phyloP scores from a whole-genome alignment of 345 rosid species.

The Angophora floribunda region DNA sequence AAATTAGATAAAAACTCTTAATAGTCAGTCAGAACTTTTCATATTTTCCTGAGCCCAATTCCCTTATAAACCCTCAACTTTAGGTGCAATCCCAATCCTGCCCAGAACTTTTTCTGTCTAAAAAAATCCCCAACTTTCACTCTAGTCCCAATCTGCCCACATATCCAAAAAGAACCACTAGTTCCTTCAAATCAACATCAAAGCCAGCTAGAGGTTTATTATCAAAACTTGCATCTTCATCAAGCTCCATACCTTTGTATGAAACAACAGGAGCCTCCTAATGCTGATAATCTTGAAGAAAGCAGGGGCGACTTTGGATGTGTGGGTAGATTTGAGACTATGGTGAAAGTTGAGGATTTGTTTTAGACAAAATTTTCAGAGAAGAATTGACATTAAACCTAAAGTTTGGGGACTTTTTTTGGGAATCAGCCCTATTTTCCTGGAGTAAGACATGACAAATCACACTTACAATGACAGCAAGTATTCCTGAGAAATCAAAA shows the following conservation, averaged over 20 bases:
- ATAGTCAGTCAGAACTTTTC: neutral
- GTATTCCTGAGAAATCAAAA: neutral
- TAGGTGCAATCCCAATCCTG: neutral
- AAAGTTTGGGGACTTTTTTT: neutral
- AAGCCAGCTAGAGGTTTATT: neutral
- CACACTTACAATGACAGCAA: neutral
- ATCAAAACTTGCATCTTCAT: neutral
- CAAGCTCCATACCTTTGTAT: neutral
- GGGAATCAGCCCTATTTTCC: neutral
- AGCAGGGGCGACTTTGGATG: neutral
- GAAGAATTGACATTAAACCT: neutral
- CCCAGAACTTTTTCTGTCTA: neutral
- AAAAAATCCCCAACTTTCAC: neutral
- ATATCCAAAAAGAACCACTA: neutral
- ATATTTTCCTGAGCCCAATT: neutral
- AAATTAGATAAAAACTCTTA: neutral
- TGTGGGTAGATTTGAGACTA: neutral
- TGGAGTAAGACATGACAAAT: neutral
- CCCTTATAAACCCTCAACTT: neutral
- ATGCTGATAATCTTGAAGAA: neutral
- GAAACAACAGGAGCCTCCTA: neutral
- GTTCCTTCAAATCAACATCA: neutral
- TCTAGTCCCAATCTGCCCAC: neutral
- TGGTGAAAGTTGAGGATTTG: neutral
- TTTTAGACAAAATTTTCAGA: neutral